Evolutionary conservation across 2,329 filamentous ascomycete species (phyloP), one percentile per base, ranked within the genome.

Genomic region (Proliferodiscus dingleyae): DNA sequence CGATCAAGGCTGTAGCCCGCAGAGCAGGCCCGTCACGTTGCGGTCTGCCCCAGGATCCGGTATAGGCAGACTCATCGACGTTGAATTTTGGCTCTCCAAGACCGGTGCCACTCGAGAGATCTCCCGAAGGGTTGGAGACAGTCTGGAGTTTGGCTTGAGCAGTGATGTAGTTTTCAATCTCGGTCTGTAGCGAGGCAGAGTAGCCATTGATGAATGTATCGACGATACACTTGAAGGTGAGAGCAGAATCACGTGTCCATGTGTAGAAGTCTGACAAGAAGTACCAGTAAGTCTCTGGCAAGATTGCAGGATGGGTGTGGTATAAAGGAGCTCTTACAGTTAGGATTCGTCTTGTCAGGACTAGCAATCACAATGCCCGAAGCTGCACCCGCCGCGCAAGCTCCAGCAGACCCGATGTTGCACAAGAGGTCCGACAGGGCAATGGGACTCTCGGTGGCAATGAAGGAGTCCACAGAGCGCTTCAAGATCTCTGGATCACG

Each of bases 1-100:
- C 72, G 43, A 86, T 83, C 58, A 93, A 66, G 2, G 87, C 79
- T 37, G 80, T 87, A 1, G 86, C 87, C 41, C 88, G 76, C 30
- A 93, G 74, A 18, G 87, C 80, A 19, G 88, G 87, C 0, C 87
- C 87, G 64, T 93, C 87, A 33, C 84, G 75, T 65, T 93, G 87
- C 10, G 87, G 87, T 16, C 87, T 79, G 22, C 85, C 87, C 87
- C 87, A 91, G 5, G 68, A 42, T 10, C 61, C 83, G 2, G 78
- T 85, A 62, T 79, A 89, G 6, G 78, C 71, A 8, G 70, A 76
- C 47, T 76, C 66, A 53, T 89, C 75, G 32, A 80, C 78, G 45
- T 83, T 71, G 66, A 78, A 90, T 66, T 90, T 90, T 45, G 87
- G 77, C 64, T 91, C 87, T 23, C 77, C 87, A 6, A 91, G 62